Percentiles rank a stretch among this genome's conserved stretches.
Conservation (phyloP, 768 basidiomycete species). For the Tricholomella constricta region DNA sequence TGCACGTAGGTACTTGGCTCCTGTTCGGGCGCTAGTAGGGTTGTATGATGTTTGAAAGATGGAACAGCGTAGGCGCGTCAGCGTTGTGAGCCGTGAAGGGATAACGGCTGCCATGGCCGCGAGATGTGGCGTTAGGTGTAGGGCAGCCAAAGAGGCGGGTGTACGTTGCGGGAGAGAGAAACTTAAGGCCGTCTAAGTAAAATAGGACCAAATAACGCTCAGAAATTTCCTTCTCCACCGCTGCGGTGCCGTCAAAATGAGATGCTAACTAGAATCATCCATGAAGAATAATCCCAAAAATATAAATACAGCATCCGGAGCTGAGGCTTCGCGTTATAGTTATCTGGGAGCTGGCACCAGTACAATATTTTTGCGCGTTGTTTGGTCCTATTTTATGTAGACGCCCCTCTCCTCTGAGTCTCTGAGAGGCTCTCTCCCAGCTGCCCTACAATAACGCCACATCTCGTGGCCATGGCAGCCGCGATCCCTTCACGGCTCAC, state of each 20-base stretch:
- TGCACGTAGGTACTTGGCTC: constrained; percentile 87
- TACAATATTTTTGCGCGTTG: constrained; percentile 7
- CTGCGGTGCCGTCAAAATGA: too few species aligned
- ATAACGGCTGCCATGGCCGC: constrained; percentile 37
- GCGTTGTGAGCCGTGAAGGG: constrained; percentile 56
- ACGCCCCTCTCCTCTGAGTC: not conserved
- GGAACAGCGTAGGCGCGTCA: constrained; percentile 63
- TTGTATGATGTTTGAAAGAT: constrained; percentile 92
- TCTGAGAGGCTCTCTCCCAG: too few species aligned
- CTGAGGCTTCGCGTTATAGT: too few species aligned
- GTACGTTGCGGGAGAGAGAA: too few species aligned
- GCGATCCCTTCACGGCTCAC: constrained; percentile 55
- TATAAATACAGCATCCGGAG: too few species aligned
- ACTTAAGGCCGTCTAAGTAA: not conserved
- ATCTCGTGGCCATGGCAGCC: constrained; percentile 28
- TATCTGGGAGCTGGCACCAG: too few species aligned
- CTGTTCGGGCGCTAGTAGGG: constrained; percentile 77
- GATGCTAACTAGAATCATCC: too few species aligned
- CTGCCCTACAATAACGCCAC: too few species aligned
- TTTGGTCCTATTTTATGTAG: constrained; percentile 13
- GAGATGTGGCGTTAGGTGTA: too few species aligned
- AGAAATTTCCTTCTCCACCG: constrained; percentile 3
- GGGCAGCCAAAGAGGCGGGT: too few species aligned
- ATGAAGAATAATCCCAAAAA: too few species aligned
- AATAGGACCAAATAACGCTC: constrained; percentile 13